Percentiles rank a stretch among this genome's conserved stretches.
Conservation (phyloP, 306 rosid species). For the Oxytropis ochrocephala region DNA sequence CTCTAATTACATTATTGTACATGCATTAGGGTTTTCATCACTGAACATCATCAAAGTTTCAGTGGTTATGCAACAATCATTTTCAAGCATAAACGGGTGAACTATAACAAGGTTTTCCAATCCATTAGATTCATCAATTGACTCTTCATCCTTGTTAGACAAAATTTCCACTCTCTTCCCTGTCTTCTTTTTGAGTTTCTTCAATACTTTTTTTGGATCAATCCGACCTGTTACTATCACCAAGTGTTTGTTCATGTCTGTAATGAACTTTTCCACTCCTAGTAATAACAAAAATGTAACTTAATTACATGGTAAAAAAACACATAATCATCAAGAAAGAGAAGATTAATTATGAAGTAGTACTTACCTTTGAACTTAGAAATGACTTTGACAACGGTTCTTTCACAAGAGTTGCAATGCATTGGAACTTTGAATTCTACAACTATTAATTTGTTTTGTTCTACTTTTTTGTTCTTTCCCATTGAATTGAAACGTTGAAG, state of each 20-base stretch:
- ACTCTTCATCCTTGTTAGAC: slow-evolving; percentile 16
- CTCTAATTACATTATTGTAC: slow-evolving; percentile 41
- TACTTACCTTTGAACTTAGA: slow-evolving; percentile 61
- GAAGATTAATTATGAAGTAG: background rate
- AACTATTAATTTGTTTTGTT: slow-evolving; percentile 25
- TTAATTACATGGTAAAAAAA: background rate
- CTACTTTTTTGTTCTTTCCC: slow-evolving; percentile 47
- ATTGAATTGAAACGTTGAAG: slow-evolving; percentile 29
- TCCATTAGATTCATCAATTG: background rate
- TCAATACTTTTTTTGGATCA: slow-evolving; percentile 54
- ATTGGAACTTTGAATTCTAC: slow-evolving; percentile 62
- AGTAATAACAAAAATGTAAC: background rate
- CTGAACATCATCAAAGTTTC: slow-evolving; percentile 49
- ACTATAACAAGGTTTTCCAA: background rate
- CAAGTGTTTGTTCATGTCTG: slow-evolving; percentile 52
- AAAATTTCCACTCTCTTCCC: slow-evolving; percentile 62
- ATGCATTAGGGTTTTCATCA: slow-evolving; percentile 83
- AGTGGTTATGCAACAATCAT: slow-evolving; percentile 34
- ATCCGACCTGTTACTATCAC: slow-evolving; percentile 58
- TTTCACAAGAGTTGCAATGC: slow-evolving; percentile 80
- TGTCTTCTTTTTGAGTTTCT: slow-evolving; percentile 60
- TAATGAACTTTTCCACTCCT: slow-evolving; percentile 71
- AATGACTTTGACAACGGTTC: slow-evolving; percentile 55
- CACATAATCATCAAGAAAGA: background rate
- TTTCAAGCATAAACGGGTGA: background rate